A percentile compares a stretch with the other conserved stretches of the same genome.
Conservation (phyloP, 192 early-diverging fungal genomes). For the Coemansia sp. region DNA sequence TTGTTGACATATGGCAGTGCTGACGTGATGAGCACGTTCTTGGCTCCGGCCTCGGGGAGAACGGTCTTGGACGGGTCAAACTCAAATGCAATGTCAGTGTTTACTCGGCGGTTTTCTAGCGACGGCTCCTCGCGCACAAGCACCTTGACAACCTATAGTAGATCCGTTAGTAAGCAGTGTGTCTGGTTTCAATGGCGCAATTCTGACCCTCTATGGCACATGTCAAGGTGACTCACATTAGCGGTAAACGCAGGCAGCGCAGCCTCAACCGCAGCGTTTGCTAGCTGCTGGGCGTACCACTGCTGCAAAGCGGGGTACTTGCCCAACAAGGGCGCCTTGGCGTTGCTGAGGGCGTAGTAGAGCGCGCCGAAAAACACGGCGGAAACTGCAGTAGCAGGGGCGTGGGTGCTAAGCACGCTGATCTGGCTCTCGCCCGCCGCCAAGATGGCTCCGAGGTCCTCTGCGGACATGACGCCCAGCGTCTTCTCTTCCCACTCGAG, state of each 20-base stretch:
- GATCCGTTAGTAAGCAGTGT: neutral
- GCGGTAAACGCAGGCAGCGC: conserved; percentile 35
- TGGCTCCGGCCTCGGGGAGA: conserved; percentile 39
- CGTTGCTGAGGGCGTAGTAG: conserved; percentile 35
- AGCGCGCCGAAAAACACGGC: conserved; percentile 40
- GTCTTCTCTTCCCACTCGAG: conserved; percentile 54
- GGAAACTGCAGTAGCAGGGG: conserved; percentile 17
- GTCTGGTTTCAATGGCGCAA: neutral
- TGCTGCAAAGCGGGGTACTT: conserved; percentile 22
- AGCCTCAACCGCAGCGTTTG: conserved; percentile 12
- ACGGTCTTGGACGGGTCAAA: conserved; percentile 30
- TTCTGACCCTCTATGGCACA: neutral
- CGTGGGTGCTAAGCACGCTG: conserved; percentile 5
- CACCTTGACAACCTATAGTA: conserved; percentile 39
- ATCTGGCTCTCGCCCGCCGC: conserved; percentile 15
- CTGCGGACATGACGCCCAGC: conserved; percentile 21
- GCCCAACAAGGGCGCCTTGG: conserved; percentile 14
- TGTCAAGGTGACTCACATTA: conserved; percentile 41
- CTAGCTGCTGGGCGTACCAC: conserved; percentile 31
- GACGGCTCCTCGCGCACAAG: conserved; percentile 48
- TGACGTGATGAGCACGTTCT: conserved; percentile 93
- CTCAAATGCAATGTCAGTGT: conserved; percentile 20
- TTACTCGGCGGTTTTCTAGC: conserved; percentile 47
- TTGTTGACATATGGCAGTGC: conserved; percentile 99
- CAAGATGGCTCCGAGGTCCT: conserved; percentile 27